Evolutionary conservation across 164 flowering plant species (phyloP), one percentile per base, ranked within the genome.

Genomic region (Annona cherimola): DNA sequence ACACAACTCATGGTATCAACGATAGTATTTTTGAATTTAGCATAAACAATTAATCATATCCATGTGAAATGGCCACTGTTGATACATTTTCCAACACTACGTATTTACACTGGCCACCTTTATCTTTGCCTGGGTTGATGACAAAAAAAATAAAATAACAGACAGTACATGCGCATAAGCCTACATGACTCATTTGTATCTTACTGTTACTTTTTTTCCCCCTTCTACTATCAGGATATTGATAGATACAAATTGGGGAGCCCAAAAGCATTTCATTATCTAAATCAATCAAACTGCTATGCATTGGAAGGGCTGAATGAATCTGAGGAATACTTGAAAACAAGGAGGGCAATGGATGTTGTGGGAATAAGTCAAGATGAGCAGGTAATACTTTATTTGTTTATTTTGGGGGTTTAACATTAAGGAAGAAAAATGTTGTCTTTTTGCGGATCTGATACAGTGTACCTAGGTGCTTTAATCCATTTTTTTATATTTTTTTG

Each of bases 261-360:
- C 71, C 87, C 96, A 71, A 85, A 86, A 79, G 81, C 75, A 40
- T 92, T 90, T 74, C 97, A 86, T 80, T 92, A 92, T 80, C 83
- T 92, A 44, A 92, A 92, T 83, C 97, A 90, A 76, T 86, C 97
- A 68, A 88, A 85, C 70, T 92, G 86, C 81, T 82, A 77, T 81
- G 87, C 86, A 78, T 77, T 92, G 72, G 97, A 90, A 75, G 94
- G 86, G 16, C 68, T 92, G 57, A 82, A 90, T 79, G 97, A 92
- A 68, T 79, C 88, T 45, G 76, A 90, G 78, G 97, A 90, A 73
- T 92, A 92, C 73, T 78, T 89, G 72, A 87, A 82, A 19, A 92
- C 97, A 69, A 86, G 95, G 76, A 88, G 77, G 78, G 97, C 97
- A 50, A 89, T 92, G 97, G 88, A 84, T 66, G 83, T 92, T 78